Evolutionary conservation across 1,284 basidiomycete genomes (phyloP), one percentile per base, ranked within the genome.

Genomic region (Rhodofomes roseus): DNA sequence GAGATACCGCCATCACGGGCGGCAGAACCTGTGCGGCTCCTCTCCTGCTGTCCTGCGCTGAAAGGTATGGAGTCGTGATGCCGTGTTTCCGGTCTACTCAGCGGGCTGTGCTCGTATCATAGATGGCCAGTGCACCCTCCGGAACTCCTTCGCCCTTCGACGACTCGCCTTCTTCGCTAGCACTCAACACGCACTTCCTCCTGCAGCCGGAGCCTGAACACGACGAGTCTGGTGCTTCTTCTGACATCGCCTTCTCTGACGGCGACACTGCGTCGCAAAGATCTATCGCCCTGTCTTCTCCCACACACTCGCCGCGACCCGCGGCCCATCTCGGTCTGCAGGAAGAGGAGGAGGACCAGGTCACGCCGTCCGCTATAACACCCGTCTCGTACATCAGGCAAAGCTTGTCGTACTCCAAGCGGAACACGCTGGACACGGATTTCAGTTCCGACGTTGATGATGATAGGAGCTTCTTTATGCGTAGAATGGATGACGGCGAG

Each of bases 231-330:
- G 55, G 58, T 60, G 63, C 59, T 65, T 65, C 59, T 59, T 69
- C 57, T 69, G 67, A 67, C 41, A 73, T 63, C 56, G 73, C 62
- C 68, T 69, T 58, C 71, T 75, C 59, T 55, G 87, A 88, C 63
- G 83, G 79, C 60, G 90, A 92, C 66, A 90, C 87, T n/a, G 88
- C 88, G n/a, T 90, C 89, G 6, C 87, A 89, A 63, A 82, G 81
- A 44, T 92, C 89, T 1, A 87, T 92, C 58, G 82, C 89, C 16
- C 82, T 92, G 44, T 86, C 85, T 46, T 89, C 89, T 2, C 81
- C 87, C 2, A 58, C 67, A 16, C 62, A 60, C 41, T 72, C 71
- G 0, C 68, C 70, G 20, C 66, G 63, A 55, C 62, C 20, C 64
- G 36, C 60, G 78, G 55, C 73, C 76, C 62, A 79, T 76, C 59